Evolutionary conservation across 129 eudicot species (phyloP).

Genomic region (Pulicaria dysenterica): DNA sequence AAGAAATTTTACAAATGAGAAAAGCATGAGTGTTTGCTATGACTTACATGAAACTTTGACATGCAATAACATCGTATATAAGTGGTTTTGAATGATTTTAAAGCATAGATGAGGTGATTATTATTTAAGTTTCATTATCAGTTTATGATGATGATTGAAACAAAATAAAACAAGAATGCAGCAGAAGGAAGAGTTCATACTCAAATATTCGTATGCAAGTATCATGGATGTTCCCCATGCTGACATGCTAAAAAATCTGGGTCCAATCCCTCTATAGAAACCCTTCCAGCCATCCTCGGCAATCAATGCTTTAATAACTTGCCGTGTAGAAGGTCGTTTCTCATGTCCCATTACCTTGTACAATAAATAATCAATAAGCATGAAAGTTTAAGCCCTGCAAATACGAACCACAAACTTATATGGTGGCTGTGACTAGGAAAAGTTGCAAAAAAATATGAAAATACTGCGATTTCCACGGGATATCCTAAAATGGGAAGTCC

Average conservation of each 20-base stretch:
- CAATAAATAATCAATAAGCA: constrained; percentile 14
- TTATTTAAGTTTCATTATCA: background rate
- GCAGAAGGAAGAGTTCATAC: constrained; percentile 44
- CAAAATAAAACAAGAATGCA: background rate
- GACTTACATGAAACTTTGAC: background rate
- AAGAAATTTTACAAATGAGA: background rate
- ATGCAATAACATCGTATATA: background rate
- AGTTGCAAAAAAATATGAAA: too few species aligned
- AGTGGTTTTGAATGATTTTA: background rate
- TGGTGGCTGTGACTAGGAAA: background rate
- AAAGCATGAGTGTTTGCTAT: background rate
- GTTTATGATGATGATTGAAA: constrained; percentile 5
- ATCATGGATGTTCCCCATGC: constrained; percentile 99
- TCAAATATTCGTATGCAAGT: constrained; percentile 88
- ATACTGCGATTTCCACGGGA: too few species aligned
- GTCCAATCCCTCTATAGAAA: constrained; percentile 90
- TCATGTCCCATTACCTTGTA: constrained; percentile 81
- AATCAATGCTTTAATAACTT: constrained; percentile 71
- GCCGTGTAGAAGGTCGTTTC: constrained; percentile 63
- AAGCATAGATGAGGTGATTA: background rate
- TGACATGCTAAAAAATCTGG: constrained; percentile 99
- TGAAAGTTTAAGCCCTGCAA: constrained; percentile 7
- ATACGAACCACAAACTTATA: constrained; percentile 6
- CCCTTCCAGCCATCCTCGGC: constrained; percentile 93
- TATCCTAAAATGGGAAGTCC: too few species aligned